Evolutionary conservation across 768 basidiomycete genomes (phyloP).

Genomic region (Russula sp.): DNA sequence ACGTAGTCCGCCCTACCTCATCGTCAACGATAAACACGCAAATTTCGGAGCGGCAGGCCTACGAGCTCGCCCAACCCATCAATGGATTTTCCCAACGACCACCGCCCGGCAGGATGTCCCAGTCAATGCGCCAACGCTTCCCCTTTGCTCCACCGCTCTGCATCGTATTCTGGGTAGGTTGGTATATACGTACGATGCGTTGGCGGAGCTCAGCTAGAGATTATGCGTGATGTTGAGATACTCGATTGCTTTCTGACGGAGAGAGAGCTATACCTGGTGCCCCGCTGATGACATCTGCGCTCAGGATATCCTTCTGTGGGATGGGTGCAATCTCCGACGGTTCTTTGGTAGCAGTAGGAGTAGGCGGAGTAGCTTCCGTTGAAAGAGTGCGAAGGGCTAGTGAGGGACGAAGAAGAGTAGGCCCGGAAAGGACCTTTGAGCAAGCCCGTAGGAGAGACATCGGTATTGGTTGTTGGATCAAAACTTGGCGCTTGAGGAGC

Average conservation of each 20-base stretch:
- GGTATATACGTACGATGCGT: slow-evolving; percentile 86
- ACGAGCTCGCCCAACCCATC: slow-evolving; percentile 97
- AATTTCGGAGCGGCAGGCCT: slow-evolving; percentile 31
- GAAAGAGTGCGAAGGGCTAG: slow-evolving; percentile 22
- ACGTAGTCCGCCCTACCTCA: slow-evolving; percentile 83
- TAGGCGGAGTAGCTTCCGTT: slow-evolving; percentile 26
- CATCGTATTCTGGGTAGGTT: slow-evolving; percentile 91
- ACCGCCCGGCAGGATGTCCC: slow-evolving; percentile 81
- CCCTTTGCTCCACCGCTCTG: slow-evolving; percentile 86
- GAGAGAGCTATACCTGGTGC: slow-evolving; percentile 59
- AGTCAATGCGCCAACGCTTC: slow-evolving; percentile 91
- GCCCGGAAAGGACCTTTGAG: slow-evolving; percentile 28
- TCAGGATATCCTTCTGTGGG: slow-evolving; percentile 51
- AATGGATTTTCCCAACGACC: slow-evolving; percentile 97
- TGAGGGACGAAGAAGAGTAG: slow-evolving; percentile 22
- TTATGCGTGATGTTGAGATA: neutral
- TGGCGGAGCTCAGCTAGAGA: slow-evolving; percentile 71
- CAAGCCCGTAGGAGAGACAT: slow-evolving; percentile 52
- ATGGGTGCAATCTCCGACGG: slow-evolving; percentile 40
- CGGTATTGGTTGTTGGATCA: neutral
- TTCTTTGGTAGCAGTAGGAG: slow-evolving; percentile 30
- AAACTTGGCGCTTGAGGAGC: too few relatives aligned
- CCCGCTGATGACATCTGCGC: slow-evolving; percentile 80
- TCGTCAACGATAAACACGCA: neutral
- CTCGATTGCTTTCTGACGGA: neutral